Conservation (phyloP, 805 yeast species). For the Scheffersomyces stipitis region DNA sequence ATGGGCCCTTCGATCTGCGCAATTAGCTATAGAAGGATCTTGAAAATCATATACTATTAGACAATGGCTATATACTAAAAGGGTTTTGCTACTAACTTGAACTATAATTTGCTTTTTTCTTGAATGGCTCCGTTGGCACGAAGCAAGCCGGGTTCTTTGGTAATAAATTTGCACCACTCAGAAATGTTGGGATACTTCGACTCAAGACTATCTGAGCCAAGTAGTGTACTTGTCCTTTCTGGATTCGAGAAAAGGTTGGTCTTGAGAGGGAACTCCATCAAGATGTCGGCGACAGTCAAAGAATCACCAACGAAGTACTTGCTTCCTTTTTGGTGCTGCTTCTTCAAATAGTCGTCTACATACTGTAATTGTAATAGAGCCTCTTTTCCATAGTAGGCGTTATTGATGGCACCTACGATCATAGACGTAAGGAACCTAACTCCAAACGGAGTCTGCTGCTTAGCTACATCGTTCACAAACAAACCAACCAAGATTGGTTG, state of each 20-base stretch:
- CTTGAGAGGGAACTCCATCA: conserved; percentile 34
- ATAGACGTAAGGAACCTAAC: conserved; percentile 18
- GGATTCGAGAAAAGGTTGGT: conserved; percentile 14
- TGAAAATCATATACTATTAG: too few relatives aligned
- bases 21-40: too few relatives aligned
- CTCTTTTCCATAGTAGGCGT: conserved; percentile 26
- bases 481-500: conserved; percentile 22
- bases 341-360: conserved; percentile 28
- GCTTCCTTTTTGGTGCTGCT: conserved; percentile 18
- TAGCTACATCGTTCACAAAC: conserved; percentile 25
- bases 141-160: conserved; percentile 11
- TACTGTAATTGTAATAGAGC: conserved; percentile 21
- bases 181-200: conserved; percentile 20
- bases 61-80: too few relatives aligned
- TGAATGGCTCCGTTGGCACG: conserved; percentile 12
- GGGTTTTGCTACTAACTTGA: too few relatives aligned
- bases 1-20: too few relatives aligned
- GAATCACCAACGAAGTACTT: conserved; percentile 32
- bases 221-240: background rate
- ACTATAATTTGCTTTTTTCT: too few relatives aligned
- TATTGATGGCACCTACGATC: conserved; percentile 22
- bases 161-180: conserved; percentile 20
- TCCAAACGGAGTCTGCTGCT: conserved; percentile 27
- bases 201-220: conserved; percentile 7
- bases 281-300: conserved; percentile 39